Evolutionary conservation across 1,284 basidiomycete species (phyloP), one percentile per base, ranked within the genome.

Genomic region (Trichosporon ovoides): DNA sequence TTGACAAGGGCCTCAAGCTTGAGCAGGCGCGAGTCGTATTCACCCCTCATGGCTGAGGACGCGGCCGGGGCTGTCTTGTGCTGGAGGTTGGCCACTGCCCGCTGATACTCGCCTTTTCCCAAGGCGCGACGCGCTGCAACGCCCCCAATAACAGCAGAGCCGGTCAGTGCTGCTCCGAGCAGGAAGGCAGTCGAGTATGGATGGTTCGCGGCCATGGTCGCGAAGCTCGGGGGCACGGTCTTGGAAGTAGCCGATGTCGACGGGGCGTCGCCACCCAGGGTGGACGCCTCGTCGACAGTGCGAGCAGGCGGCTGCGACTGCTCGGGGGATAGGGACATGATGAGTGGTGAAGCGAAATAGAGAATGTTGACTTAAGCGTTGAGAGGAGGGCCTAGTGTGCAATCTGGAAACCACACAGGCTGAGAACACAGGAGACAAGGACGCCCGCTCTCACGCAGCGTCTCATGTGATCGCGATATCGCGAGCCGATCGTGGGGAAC

Each of bases 141-240:
- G 0, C 53, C 50, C 1, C 61, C 61, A 0, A 48, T 51, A 1
- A 58, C 34, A 11, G 53, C 49, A 3, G 58, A 58, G 14, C 33
- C 56, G 7, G 58, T 51, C 24, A 63, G 22, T 14, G 56, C 46
- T 0, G 58, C 61, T 5, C 61, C 61, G 35, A 59, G 43, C 18
- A 63, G 58, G 40, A 63, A 63, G 2, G 61, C 58, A 14, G 58
- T 57, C 24, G 58, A 57, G 56, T 60, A 60, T 19, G 61, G 61
- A 51, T 63, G 61, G 19, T 38, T 37, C 1, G 56, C 53, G 12
- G 55, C 55, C 20, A 58, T 18, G 14, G 35, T n/a, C 5, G 34
- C 31, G 3, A 62, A 19, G 31, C 51, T 16, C 14, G 51, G 38
- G 6, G 59, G 56, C 7, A 61, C 38, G 20, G 43, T 48, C 35